Evolutionary conservation across 164 flowering plant species (phyloP).

Genomic region (Vitis rotundifolia): DNA sequence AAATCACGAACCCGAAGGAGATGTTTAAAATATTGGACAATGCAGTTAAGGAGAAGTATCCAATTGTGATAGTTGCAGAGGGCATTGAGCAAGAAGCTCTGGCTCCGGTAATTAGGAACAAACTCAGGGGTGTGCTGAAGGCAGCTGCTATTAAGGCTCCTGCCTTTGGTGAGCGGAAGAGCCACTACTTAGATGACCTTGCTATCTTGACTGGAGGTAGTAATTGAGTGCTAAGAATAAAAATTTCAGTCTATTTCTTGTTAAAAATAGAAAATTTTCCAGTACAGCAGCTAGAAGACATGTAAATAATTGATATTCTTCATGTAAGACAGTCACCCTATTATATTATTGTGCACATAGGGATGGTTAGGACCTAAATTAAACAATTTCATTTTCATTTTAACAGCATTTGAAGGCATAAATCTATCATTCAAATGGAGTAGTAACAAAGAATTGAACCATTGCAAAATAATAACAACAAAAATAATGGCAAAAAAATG

Average conservation of each 20-base stretch:
- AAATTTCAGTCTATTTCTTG: neutral
- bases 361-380: no score
- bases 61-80: slow-evolving; percentile 76
- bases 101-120: slow-evolving; percentile 82
- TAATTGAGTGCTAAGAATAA: neutral
- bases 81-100: slow-evolving; percentile 81
- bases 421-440: no score
- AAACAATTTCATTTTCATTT: no score
- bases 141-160: slow-evolving; percentile 93
- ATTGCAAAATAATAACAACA: no score
- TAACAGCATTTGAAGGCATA: no score
- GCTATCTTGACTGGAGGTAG: slow-evolving; percentile 91
- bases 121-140: slow-evolving; percentile 69
- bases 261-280: neutral
- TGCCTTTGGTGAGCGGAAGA: slow-evolving; percentile 85
- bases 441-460: no score
- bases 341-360: no score
- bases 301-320: no score
- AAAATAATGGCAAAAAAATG: no score
- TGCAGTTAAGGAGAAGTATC: slow-evolving; percentile 78
- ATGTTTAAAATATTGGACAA: slow-evolving; percentile 68
- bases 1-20: slow-evolving; percentile 66
- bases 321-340: no score
- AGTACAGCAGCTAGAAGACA: neutral
- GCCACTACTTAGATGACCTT: slow-evolving; percentile 88